Base-by-base conservation (phyloP, 1,139 yeast genomes). In the Candida sanyaensis region DNA sequence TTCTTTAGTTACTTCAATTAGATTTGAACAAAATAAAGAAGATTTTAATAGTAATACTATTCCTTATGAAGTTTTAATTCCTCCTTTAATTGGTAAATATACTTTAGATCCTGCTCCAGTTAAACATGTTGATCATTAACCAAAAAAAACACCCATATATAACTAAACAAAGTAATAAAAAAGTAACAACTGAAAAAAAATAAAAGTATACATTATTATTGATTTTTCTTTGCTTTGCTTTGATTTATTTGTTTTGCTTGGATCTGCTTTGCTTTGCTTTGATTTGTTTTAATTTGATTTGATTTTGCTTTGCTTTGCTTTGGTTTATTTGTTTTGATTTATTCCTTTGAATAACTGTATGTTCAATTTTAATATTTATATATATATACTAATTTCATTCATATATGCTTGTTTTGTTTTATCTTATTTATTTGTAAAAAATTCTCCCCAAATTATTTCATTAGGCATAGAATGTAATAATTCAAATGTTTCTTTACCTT, bases 401-500 rank as follows among this genome's bases (percentile, higher is more conserved):
- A 17, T 23, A 36, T 34, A 12, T 23, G 5, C 12, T 3, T 27
- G 6, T 37, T 12, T 4, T 12, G 10, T 27, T 26, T 5, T 26
- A 13, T 23, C n/a, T 39, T 43, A 45, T 42, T 44, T 46, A 30
- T 66, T 62, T 2, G 82, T 76, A 59, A 86, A 85, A 55, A 83
- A 85, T 57, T 86, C 91, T 55, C 84, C 92, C 93, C 93, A 87
- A 42, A 86, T 83, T 32, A 86, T 75, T 41, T 86, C 88, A 26
- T 81, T 75, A 1, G 92, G 88, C 42, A 84, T 78, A 57, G 83
- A 86, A 55, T 77, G 79, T 50, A 86, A 78, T 66, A 86, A 68
- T 56, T 84, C 88, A 59, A 75, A 82, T 12, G 84, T 75, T 50
- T 74, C 71, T 50, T 77, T 78, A 4, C 83, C 84, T 52, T 83